These are phyloP conservation scores for Pseudopyricularia cyperi DNA, from an alignment of 2,329 filamentous ascomycete genomes.

Conservation along the genomic window DNA sequence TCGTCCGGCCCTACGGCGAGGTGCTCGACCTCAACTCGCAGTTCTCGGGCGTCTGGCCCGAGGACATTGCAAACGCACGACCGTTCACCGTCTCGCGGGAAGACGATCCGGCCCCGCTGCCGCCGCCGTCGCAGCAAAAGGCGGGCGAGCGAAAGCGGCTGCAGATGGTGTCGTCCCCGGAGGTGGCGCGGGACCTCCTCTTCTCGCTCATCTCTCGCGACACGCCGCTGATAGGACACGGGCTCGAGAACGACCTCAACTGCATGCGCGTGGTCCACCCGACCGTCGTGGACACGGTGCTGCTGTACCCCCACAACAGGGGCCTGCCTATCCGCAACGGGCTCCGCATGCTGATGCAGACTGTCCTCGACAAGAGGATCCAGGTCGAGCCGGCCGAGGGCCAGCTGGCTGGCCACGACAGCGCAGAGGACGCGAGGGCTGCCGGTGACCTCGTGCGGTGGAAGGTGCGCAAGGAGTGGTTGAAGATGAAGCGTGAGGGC, in stretches of 20 bases:
- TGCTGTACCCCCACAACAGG: conserved; percentile 61
- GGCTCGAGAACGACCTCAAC: conserved; percentile 91
- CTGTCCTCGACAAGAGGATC: conserved; percentile 61
- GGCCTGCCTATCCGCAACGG: conserved; percentile 68
- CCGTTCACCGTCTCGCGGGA: conserved; percentile 29
- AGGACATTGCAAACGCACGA: conserved; percentile 60
- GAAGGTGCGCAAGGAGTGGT: conserved; percentile 60
- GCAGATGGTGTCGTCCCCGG: conserved; percentile 63
- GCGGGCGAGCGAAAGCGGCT: conserved; percentile 29
- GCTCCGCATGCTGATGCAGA: conserved; percentile 61
- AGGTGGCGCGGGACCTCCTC: conserved; percentile 61
- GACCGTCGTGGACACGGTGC: conserved; percentile 10
- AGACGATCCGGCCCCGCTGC: conserved; percentile 10
- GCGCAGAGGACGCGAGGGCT: conserved; percentile 77
- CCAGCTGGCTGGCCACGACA: conserved; percentile 63
- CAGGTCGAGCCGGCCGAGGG: conserved; percentile 48
- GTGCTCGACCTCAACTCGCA: conserved; percentile 51
- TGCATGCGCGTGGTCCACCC: conserved; percentile 23
- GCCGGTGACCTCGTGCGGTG: conserved; percentile 75
- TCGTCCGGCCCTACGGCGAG: conserved; percentile 11
- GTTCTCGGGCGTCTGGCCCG: conserved; percentile 74
- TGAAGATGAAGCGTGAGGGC: conserved; percentile 47
- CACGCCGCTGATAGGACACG: conserved; percentile 84
- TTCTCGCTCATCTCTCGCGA: conserved; percentile 61
- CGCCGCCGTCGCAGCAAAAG: conserved; percentile 6